phyloP scores from a whole-genome alignment of 2,329 filamentous ascomycete species.

The Sporothrix globosa region DNA sequence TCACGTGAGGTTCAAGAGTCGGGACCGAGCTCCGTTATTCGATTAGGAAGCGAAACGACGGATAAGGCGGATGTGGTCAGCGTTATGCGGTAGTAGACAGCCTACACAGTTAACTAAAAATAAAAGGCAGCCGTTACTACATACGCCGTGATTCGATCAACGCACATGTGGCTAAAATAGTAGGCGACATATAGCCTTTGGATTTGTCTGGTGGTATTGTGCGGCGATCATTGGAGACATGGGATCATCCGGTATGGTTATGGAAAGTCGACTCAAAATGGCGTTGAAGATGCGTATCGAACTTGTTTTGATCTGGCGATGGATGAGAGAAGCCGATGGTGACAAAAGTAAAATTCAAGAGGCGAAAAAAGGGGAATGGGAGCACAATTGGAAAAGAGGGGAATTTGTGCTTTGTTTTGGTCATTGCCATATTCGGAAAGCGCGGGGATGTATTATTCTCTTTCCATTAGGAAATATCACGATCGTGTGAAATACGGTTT shows the following conservation, averaged over 20 bases:
- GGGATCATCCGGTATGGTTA: background rate
- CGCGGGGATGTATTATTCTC: background rate
- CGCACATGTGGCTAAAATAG: background rate
- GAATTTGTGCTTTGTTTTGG: background rate
- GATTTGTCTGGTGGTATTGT: background rate
- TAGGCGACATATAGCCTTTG: conserved; percentile 4
- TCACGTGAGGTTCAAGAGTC: background rate
- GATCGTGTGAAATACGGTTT: background rate
- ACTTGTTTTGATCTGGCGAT: conserved; percentile 2
- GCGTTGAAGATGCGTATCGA: background rate
- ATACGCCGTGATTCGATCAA: background rate
- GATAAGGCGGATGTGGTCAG: background rate
- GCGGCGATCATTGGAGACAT: conserved; percentile 7
- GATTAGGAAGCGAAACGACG: background rate
- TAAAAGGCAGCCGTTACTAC: too few relatives aligned
- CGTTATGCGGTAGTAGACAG: background rate
- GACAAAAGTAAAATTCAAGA: background rate
- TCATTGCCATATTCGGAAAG: background rate
- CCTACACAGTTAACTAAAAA: background rate
- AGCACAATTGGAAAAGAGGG: background rate
- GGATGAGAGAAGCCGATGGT: background rate
- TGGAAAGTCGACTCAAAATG: too few relatives aligned
- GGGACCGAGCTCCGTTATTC: background rate
- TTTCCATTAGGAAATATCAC: background rate
- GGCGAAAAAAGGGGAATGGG: background rate